Evolutionary conservation across 768 basidiomycete species (phyloP).

Genomic region (Nidularia sp.): DNA sequence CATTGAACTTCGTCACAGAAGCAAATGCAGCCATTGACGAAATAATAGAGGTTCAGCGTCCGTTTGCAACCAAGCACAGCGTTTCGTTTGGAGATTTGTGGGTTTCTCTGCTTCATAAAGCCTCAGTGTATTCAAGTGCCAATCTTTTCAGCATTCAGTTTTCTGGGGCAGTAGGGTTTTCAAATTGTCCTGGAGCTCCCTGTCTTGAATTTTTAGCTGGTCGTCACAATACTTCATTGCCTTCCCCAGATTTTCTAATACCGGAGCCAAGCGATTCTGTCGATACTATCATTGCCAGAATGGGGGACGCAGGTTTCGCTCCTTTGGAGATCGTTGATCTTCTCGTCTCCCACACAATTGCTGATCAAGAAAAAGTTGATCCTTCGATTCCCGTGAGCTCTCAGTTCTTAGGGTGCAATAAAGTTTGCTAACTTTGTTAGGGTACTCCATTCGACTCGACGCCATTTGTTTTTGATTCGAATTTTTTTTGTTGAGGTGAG

Average conservation of each 20-base stretch:
- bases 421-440: conserved; percentile 6
- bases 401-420: background rate
- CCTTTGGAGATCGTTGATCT: conserved; percentile 27
- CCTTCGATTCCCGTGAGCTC: conserved; percentile 13
- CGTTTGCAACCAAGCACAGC: conserved; percentile 21
- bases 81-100: conserved; percentile 34
- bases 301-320: conserved; percentile 28
- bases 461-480: conserved; percentile 22
- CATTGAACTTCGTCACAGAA: conserved; percentile 4
- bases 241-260: conserved; percentile 23
- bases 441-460: conserved; percentile 25
- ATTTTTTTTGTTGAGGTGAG: conserved; percentile 24
- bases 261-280: conserved; percentile 29
- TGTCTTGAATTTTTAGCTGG: conserved; percentile 31
- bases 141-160: conserved; percentile 22
- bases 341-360: conserved; percentile 23
- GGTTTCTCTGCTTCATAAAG: background rate
- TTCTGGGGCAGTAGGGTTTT: conserved; percentile 26
- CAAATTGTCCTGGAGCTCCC: conserved; percentile 36
- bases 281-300: conserved; percentile 18
- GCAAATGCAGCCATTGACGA: conserved; percentile 24
- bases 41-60: conserved; percentile 22
- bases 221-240: conserved; percentile 18
- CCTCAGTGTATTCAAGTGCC: background rate
- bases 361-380: conserved; percentile 15